These are phyloP conservation scores for Hyaloperonospora brassicae DNA, from an alignment of 352 stramenopile species.

Conservation along the genomic window DNA sequence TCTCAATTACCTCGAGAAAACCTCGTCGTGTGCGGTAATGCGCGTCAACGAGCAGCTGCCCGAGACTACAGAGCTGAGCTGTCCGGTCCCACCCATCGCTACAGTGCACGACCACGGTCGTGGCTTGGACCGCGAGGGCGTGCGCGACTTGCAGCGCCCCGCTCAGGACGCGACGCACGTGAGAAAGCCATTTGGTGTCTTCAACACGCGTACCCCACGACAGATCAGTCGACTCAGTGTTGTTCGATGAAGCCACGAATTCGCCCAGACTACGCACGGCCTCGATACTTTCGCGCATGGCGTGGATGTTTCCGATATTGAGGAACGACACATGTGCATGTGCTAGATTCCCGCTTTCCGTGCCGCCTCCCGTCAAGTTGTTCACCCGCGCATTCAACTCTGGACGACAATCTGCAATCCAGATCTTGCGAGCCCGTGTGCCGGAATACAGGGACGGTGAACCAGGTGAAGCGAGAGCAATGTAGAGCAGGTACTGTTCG, in stretches of 20 bases:
- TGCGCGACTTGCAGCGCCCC: constrained; percentile 58
- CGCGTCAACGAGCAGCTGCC: constrained; percentile 83
- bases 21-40: constrained; percentile 81
- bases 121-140: constrained; percentile 54
- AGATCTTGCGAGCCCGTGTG: constrained; percentile 43
- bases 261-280: constrained; percentile 47
- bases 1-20: constrained; percentile 76
- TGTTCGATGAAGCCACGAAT: constrained; percentile 22
- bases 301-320: constrained; percentile 91
- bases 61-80: constrained; percentile 69
- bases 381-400: constrained; percentile 88
- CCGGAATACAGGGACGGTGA: constrained; percentile 11
- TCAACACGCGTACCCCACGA: constrained; percentile 58
- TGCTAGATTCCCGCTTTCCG: constrained; percentile 68
- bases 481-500: constrained; percentile 62
- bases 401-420: constrained; percentile 86
- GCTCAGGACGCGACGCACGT: constrained; percentile 65
- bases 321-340: constrained; percentile 80
- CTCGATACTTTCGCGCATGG: constrained; percentile 84
- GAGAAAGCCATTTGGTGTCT: constrained; percentile 74
- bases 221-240: constrained; percentile 46
- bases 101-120: constrained; percentile 85
- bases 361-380: constrained; percentile 84
- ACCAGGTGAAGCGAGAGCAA: constrained; percentile 28
- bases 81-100: constrained; percentile 91